Conservation (phyloP, 805 yeast genomes). For the Starmera dryadoides region DNA sequence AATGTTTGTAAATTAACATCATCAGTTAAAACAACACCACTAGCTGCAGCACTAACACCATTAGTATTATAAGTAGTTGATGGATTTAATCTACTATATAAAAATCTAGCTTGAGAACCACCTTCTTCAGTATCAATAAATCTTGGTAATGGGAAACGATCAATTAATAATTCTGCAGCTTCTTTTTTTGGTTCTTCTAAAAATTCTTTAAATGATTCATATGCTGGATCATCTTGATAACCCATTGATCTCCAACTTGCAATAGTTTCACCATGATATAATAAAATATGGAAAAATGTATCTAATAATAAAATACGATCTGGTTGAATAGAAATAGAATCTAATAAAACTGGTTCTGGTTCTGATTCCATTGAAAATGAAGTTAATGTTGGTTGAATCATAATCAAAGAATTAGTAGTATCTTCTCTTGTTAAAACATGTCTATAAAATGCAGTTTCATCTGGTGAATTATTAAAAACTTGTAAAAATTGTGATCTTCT, state of each 20-base stretch:
- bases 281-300: constrained; percentile 93
- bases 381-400: constrained; percentile 96
- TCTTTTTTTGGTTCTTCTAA: constrained; percentile 86
- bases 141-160: constrained; percentile 96
- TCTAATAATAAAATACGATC: constrained; percentile 84
- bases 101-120: constrained; percentile 96
- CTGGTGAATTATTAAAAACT: constrained; percentile 97
- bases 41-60: constrained; percentile 37
- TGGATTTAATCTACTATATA: constrained; percentile 92
- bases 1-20: constrained; percentile 93
- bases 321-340: constrained; percentile 85
- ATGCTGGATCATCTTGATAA: constrained; percentile 86
- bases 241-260: constrained; percentile 97
- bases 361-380: constrained; percentile 79
- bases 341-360: constrained; percentile 87
- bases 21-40: constrained; percentile 88
- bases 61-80: constrained; percentile 70
- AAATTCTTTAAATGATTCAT: constrained; percentile 78
- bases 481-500: constrained; percentile 95
- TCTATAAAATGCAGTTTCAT: constrained; percentile 95
- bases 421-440: constrained; percentile 90
- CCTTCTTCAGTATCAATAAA: constrained; percentile 97
- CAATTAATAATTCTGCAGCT: constrained; percentile 85
- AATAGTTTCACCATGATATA: constrained; percentile 90
- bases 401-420: constrained; percentile 83